phyloP scores from a whole-genome alignment of 257 asterid species.

The Penstemon newberryi region DNA sequence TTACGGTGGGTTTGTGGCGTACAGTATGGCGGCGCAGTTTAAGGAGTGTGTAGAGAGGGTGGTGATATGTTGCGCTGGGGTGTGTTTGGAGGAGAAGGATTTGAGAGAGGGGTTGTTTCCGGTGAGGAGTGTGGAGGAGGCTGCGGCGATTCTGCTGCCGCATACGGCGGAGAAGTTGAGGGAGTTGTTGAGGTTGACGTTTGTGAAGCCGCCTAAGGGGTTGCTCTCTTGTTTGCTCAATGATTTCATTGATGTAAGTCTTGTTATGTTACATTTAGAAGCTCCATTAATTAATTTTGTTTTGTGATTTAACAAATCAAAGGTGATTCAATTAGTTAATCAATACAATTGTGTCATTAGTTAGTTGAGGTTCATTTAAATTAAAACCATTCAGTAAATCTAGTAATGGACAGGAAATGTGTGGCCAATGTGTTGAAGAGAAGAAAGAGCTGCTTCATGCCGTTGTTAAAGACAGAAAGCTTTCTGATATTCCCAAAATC shows the following conservation, averaged over 20 bases:
- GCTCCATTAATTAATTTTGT: no score
- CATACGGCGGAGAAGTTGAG: constrained; percentile 64
- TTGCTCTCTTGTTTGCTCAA: constrained; percentile 55
- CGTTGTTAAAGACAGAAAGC: constrained; percentile 43
- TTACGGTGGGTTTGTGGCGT: constrained; percentile 79
- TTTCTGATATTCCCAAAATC: constrained; percentile 62
- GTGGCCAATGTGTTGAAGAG: constrained; percentile 49
- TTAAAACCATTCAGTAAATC: neutral
- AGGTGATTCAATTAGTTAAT: no score
- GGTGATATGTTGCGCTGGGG: constrained; percentile 70
- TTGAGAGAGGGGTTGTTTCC: constrained; percentile 57
- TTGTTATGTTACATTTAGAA: no score
- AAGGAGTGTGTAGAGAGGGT: constrained; percentile 50
- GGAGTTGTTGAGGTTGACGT: constrained; percentile 46
- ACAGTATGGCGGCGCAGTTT: constrained; percentile 62
- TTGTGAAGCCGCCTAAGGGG: constrained; percentile 52
- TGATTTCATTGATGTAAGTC: constrained; percentile 58
- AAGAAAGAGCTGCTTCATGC: constrained; percentile 61
- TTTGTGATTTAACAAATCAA: no score
- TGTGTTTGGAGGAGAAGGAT: constrained; percentile 70
- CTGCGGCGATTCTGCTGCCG: constrained; percentile 57
- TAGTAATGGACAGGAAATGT: constrained; percentile 53
- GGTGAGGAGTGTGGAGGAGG: constrained; percentile 56
- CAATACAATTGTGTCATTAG: no score
- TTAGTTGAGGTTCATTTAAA: no score